Conservation (phyloP, 2,329 filamentous ascomycete species). For the Beauveria varroae region DNA sequence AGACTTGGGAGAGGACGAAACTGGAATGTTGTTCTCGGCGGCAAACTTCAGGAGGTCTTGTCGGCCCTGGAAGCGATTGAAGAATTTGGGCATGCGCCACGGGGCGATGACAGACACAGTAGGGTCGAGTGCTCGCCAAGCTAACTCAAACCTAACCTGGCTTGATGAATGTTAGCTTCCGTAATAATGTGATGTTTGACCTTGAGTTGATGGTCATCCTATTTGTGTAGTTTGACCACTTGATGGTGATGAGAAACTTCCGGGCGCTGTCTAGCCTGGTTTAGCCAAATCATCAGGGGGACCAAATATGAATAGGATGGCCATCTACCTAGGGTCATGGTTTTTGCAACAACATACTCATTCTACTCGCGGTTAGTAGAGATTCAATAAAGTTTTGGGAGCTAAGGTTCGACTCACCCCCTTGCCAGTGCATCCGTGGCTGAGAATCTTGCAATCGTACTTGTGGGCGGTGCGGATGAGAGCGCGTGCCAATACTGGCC, state of each 20-base stretch:
- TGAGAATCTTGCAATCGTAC: constrained; percentile 30
- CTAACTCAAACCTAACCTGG: constrained; percentile 33
- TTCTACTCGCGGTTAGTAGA: constrained; percentile 14
- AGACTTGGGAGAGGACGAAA: constrained; percentile 64
- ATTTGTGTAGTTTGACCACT: constrained; percentile 5
- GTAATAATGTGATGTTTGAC: not conserved
- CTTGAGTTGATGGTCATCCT: not conserved
- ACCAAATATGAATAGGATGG: not conserved
- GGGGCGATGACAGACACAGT: constrained; percentile 65
- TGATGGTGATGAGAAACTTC: constrained; percentile 1
- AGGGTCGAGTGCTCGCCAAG: constrained; percentile 40
- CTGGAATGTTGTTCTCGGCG: constrained; percentile 57
- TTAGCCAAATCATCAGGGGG: not conserved
- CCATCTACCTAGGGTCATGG: not conserved
- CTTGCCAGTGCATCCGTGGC: constrained; percentile 31
- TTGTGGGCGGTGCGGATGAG: constrained; percentile 14
- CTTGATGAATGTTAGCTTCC: constrained; percentile 14
- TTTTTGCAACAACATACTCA: constrained; percentile 19
- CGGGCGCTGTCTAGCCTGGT: not conserved
- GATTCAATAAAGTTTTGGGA: not conserved
- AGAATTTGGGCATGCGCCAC: constrained; percentile 64
- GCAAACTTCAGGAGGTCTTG: constrained; percentile 69
- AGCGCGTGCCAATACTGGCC: constrained; percentile 50
- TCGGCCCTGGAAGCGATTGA: constrained; percentile 61
- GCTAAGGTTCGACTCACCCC: constrained; percentile 26